Conservation (phyloP, 805 yeast genomes). For the Naumovozyma castellii region DNA sequence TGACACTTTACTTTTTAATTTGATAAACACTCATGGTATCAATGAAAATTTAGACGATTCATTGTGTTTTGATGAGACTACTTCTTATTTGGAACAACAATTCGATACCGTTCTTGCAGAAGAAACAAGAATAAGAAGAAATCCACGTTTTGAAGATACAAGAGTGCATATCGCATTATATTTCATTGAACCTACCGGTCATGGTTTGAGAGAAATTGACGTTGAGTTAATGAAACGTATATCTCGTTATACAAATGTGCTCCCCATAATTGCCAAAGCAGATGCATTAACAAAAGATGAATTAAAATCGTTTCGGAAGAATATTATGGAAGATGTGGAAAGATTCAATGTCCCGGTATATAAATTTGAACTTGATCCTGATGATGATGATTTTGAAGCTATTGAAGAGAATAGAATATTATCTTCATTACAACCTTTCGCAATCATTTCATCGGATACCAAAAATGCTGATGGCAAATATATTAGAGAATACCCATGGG, state of each 20-base stretch:
- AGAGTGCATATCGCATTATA: slow-evolving; percentile 67
- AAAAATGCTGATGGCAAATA: slow-evolving; percentile 47
- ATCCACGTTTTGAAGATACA: slow-evolving; percentile 71
- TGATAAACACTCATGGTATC: slow-evolving; percentile 66
- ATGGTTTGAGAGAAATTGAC: slow-evolving; percentile 68
- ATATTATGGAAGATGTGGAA: slow-evolving; percentile 53
- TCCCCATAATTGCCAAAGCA: slow-evolving; percentile 63
- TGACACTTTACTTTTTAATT: slow-evolving; percentile 44
- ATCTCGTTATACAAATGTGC: slow-evolving; percentile 62
- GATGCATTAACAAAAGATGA: slow-evolving; percentile 62
- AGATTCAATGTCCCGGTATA: slow-evolving; percentile 63
- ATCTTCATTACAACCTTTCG: slow-evolving; percentile 64
- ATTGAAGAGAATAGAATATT: slow-evolving; percentile 59
- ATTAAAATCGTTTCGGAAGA: slow-evolving; percentile 48
- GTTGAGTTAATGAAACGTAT: slow-evolving; percentile 60
- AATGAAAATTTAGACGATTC: slow-evolving; percentile 71
- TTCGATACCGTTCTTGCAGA: slow-evolving; percentile 73
- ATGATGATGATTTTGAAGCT: slow-evolving; percentile 61
- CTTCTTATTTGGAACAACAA: slow-evolving; percentile 61
- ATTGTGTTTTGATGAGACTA: slow-evolving; percentile 56
- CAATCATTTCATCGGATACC: slow-evolving; percentile 57
- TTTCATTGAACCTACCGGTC: slow-evolving; percentile 69
- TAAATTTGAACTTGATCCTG: slow-evolving; percentile 62
- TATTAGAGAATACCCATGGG: slow-evolving; percentile 74
- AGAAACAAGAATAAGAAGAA: slow-evolving; percentile 78